phyloP scores from a whole-genome alignment of 2,329 filamentous ascomycete species.

The Dactylellina sp. region DNA sequence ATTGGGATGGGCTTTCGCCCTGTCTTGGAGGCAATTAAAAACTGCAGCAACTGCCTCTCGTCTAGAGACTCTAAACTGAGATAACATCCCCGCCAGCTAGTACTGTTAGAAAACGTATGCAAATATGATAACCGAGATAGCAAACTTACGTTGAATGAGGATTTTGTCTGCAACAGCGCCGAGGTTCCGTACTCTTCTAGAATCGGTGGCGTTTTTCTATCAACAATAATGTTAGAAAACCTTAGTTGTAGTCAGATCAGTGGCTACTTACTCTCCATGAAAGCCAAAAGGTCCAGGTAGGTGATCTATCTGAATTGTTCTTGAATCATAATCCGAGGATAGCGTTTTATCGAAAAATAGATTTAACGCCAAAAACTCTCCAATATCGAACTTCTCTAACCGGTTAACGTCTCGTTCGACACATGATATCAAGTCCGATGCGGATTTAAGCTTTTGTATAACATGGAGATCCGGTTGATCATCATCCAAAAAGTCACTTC shows the following conservation, averaged over 20 bases:
- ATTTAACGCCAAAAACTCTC: too few species aligned
- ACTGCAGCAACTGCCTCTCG: not conserved
- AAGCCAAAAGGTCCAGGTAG: not conserved
- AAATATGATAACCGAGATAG: too few species aligned
- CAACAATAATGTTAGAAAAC: not conserved
- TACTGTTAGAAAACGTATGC: not conserved
- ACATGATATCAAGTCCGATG: not conserved
- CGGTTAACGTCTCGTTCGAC: too few species aligned
- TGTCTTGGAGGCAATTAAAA: not conserved
- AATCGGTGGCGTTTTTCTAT: constrained; percentile 9
- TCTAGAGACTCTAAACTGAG: constrained; percentile 1
- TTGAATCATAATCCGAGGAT: too few species aligned
- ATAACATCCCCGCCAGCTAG: constrained; percentile 1
- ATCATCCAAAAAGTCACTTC: not conserved
- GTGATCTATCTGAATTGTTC: too few species aligned
- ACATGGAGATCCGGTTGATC: not conserved
- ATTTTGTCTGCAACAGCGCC: constrained; percentile 4
- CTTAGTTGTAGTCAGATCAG: too few species aligned
- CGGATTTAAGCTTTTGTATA: constrained; percentile 12
- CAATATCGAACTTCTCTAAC: too few species aligned
- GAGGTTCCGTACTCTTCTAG: constrained; percentile 20
- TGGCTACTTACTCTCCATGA: not conserved
- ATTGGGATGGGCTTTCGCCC: not conserved
- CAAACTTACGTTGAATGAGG: constrained; percentile 23
- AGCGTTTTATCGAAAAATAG: too few species aligned